Percentiles rank a stretch among this genome's conserved stretches.
phyloP scores from a whole-genome alignment of 2,329 filamentous ascomycete genomes.

The Lojkania enalia region DNA sequence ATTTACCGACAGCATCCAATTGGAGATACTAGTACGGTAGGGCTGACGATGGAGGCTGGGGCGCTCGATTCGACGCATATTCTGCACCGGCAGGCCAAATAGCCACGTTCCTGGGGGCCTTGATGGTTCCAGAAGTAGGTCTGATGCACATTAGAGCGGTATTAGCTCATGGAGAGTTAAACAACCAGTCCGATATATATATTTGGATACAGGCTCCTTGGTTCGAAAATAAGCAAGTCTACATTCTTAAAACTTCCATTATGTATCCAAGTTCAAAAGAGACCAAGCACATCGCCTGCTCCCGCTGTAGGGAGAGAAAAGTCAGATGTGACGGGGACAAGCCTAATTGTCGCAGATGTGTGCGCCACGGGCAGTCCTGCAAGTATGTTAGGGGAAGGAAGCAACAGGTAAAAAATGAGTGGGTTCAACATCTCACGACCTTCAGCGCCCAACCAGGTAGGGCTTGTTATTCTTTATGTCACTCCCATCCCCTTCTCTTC shows the following conservation, averaged over 20 bases:
- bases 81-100: too few relatives aligned
- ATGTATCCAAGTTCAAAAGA: conserved; percentile 6
- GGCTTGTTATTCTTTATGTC: not conserved
- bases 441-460: conserved; percentile 21
- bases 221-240: not conserved
- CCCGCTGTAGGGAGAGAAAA: conserved; percentile 22
- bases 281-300: conserved; percentile 20
- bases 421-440: conserved; percentile 20
- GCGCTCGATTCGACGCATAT: too few relatives aligned
- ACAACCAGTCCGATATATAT: too few relatives aligned
- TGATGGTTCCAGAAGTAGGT: too few relatives aligned
- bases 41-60: too few relatives aligned
- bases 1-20: too few relatives aligned
- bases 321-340: conserved; percentile 23
- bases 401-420: conserved; percentile 17
- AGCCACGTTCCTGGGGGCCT: too few relatives aligned
- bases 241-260: not conserved
- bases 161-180: too few relatives aligned
- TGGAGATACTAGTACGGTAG: too few relatives aligned
- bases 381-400: conserved; percentile 20
- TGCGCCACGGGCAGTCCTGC: conserved; percentile 10
- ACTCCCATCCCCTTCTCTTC: not conserved
- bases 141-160: too few relatives aligned
- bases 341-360: conserved; percentile 17
- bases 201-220: too few relatives aligned